Percentiles rank a stretch among this genome's conserved stretches.
Evolutionary conservation across 305 asterid genomes (phyloP).

Genomic region (Solanum hybrid): DNA sequence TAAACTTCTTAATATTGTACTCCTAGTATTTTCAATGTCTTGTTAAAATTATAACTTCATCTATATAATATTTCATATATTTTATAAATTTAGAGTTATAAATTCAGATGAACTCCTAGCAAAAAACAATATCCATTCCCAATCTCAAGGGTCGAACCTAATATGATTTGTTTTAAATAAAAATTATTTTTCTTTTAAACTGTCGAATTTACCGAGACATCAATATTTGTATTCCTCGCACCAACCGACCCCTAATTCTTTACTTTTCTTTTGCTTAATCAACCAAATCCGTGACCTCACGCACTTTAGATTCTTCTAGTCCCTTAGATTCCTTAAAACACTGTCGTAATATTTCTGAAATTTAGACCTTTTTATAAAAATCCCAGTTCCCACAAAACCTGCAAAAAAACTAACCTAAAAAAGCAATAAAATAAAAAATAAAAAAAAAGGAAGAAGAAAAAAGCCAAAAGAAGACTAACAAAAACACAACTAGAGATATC

Average conservation of each 20-base stretch:
- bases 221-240: too few species aligned
- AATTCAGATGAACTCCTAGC: background rate
- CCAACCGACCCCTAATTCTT: background rate
- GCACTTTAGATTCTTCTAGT: background rate
- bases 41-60: background rate
- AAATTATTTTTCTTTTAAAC: background rate
- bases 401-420: background rate
- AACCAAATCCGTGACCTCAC: background rate
- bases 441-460: background rate
- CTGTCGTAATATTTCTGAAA: background rate
- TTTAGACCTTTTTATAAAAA: background rate
- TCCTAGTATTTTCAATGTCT: background rate
- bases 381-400: background rate
- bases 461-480: background rate
- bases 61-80: background rate
- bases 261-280: background rate
- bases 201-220: fast-evolving
- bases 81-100: background rate
- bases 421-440: background rate
- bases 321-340: background rate
- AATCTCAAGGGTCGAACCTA: background rate
- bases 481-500: background rate
- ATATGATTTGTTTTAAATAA: background rate
- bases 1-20: background rate
- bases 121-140: background rate